Base-by-base conservation (phyloP, 106 monocot species). In the Dendrobium huoshanense region DNA sequence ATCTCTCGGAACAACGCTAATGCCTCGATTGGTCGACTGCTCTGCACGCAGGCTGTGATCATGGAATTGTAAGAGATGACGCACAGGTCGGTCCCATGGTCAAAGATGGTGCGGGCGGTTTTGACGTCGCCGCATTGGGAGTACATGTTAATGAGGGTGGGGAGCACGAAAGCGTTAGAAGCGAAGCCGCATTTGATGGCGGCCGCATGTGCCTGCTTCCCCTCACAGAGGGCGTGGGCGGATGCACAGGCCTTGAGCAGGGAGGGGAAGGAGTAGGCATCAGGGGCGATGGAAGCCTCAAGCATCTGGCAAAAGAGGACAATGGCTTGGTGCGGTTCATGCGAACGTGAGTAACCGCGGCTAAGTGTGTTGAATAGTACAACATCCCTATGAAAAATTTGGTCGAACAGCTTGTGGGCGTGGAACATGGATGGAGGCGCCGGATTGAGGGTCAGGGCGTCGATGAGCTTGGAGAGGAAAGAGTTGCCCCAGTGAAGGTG, bases 121-220 rank as follows among this genome's bases (percentile, higher is more conserved):
- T 45, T 5, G 59, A 96, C 59, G 82, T 83, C 82, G 19, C 94
- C 90, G 72, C 88, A 90, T 43, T 92, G 84, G 33, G 88, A 83
- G 22, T 96, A 96, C 94, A 96, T 88, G 80, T 84, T 85, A 11
- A 94, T 89, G 25, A 94, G 82, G 4, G 90, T 96, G 56, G 96
- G 91, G 16, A 67, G 70, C 1, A 96, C 81, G 77, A 84, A 96
- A 15, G 19, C 72, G 61, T 94, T 83, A 11, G 45, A 54, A 3
- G 73, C 61, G 70, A 90, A 74, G 5, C 88, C 85, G 27, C 83
- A 77, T 77, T 96, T 96, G 41, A 88, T 9, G 27, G 27, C 0
- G 27, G 27, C 27, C 27, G 27, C 27, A 27, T 27, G 27, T 27
- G 27, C 27, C 27, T 27, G 27, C 27, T 27, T 27, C 27, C 27